Evolutionary conservation across 176 grass and related monocot genomes (phyloP).

Genomic region (Oropetium thomaeum): DNA sequence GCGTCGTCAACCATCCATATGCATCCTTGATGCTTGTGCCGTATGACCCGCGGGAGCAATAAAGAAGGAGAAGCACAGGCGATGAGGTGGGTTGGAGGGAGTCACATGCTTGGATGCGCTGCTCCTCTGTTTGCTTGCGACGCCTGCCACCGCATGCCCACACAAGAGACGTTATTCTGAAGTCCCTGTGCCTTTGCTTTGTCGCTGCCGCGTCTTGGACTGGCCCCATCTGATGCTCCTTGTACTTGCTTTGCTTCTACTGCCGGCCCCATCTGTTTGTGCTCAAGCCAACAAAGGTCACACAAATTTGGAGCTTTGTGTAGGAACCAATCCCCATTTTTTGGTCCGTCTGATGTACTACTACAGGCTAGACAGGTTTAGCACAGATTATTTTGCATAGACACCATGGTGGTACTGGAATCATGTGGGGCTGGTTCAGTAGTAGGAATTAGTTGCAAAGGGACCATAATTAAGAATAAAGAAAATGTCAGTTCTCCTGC

Average conservation of each 20-base stretch:
- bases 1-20: slow-evolving; percentile 5
- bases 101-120: slow-evolving; percentile 50
- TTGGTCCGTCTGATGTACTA: neutral
- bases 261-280: slow-evolving; percentile 21
- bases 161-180: neutral
- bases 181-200: slow-evolving; percentile 32
- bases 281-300: neutral
- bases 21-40: slow-evolving; percentile 2
- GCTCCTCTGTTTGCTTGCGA: slow-evolving; percentile 29
- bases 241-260: slow-evolving; percentile 37
- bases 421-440: neutral
- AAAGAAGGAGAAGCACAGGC: neutral
- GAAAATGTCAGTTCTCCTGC: slow-evolving; percentile 1
- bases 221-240: slow-evolving; percentile 16
- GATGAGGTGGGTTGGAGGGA: slow-evolving; percentile 31
- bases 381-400: neutral
- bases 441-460: slow-evolving; percentile 34
- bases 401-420: neutral
- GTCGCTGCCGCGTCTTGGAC: slow-evolving; percentile 18
- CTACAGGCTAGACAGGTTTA: neutral
- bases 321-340: neutral
- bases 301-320: slow-evolving; percentile 31
- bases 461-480: slow-evolving; percentile 12
- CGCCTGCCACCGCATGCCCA: neutral
- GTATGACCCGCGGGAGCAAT: neutral